phyloP scores from a whole-genome alignment of 129 eudicot species.

The Daucus carota region DNA sequence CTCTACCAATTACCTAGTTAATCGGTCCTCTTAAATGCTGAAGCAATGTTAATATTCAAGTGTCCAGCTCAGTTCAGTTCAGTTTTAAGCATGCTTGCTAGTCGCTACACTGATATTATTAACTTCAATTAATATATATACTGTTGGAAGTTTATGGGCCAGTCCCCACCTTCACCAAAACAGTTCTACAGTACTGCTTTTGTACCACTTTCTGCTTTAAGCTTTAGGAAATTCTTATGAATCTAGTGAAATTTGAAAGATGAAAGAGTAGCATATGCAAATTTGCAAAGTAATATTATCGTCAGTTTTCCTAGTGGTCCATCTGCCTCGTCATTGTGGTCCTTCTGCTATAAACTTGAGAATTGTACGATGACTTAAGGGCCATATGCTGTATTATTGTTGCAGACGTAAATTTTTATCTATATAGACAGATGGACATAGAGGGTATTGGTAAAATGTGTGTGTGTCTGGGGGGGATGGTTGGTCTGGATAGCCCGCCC shows the following conservation, averaged over 20 bases:
- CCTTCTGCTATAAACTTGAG: background rate
- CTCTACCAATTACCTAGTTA: background rate
- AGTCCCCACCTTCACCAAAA: background rate
- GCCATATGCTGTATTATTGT: background rate
- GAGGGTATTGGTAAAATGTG: background rate
- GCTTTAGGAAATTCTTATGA: background rate
- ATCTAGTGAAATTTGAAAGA: background rate
- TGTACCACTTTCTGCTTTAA: too few relatives aligned
- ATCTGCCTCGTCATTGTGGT: background rate
- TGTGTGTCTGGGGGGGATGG: background rate
- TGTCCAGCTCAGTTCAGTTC: background rate
- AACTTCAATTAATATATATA: background rate
- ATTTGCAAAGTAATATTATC: background rate
- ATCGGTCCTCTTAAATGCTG: background rate
- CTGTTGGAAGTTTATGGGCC: background rate
- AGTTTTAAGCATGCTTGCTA: background rate
- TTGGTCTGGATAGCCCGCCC: background rate
- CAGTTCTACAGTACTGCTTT: background rate
- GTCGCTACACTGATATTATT: background rate
- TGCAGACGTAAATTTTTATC: background rate
- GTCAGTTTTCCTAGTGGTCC: background rate
- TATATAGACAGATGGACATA: too few relatives aligned
- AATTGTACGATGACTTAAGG: background rate
- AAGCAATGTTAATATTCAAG: background rate
- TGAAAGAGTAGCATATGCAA: background rate